Percentiles rank a stretch among this genome's conserved stretches.
Evolutionary conservation across 139 green algal genomes (phyloP).

Genomic region (Micractinium conductrix): DNA sequence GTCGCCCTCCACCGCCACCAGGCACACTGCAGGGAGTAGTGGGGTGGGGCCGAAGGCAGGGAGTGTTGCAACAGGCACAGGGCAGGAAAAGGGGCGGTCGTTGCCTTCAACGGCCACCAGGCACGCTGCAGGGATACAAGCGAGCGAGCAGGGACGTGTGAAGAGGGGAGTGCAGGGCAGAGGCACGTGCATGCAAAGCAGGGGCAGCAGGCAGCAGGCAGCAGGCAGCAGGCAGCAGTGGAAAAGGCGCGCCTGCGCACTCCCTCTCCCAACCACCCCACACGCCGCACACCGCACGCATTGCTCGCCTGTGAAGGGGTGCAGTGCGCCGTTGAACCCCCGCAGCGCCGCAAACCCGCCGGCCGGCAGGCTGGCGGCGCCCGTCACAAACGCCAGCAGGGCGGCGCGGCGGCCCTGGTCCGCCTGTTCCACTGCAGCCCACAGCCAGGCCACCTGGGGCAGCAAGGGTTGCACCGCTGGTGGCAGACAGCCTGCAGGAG

Average conservation of each 20-base stretch:
- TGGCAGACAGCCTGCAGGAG: too few relatives aligned
- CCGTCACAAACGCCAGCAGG: conserved; percentile 51
- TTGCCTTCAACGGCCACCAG: conserved; percentile 33
- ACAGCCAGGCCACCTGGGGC: conserved; percentile 42
- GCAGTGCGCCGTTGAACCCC: conserved; percentile 45
- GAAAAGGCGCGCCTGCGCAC: too few relatives aligned
- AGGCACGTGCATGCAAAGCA: too few relatives aligned
- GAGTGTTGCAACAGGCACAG: not conserved
- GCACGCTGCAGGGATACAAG: not conserved
- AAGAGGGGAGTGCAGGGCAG: not conserved
- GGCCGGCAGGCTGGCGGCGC: conserved; percentile 35
- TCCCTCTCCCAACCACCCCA: too few relatives aligned
- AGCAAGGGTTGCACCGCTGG: not conserved
- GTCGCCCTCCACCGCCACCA: conserved; percentile 36
- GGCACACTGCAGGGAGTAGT: conserved; percentile 1
- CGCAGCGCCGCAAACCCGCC: conserved; percentile 50
- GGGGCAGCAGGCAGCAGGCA: too few relatives aligned
- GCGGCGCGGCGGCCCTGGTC: not conserved
- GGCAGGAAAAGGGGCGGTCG: conserved; percentile 46
- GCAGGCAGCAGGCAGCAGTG: too few relatives aligned
- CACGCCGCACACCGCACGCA: not conserved
- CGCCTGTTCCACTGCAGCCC: conserved; percentile 13
- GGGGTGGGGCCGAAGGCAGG: not conserved
- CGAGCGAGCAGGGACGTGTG: too few relatives aligned
- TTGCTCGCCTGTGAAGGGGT: conserved; percentile 39